A percentile compares a stretch with the other conserved stretches of the same genome.
phyloP scores from a whole-genome alignment of 345 rosid genomes.

The Heritiera fomes region DNA sequence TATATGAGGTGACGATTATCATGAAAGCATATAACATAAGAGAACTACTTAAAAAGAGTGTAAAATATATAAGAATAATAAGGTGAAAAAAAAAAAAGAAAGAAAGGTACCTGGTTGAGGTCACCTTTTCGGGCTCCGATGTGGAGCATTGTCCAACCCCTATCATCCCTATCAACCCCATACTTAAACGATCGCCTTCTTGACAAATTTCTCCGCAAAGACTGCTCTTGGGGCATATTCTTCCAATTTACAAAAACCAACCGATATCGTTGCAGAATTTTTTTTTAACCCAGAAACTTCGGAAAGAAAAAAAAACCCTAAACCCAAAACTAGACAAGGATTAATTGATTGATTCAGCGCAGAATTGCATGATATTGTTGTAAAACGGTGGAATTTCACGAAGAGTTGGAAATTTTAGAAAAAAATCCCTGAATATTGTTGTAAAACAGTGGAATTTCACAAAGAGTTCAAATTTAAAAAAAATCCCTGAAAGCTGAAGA shows the following conservation, averaged over 20 bases:
- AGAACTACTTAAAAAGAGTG: not conserved
- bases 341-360: conserved; percentile 7
- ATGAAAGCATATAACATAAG: not conserved
- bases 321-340: conserved; percentile 3
- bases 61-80: not conserved
- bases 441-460: not conserved
- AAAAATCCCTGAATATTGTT: no score
- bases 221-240: conserved; percentile 54
- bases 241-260: conserved; percentile 19
- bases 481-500: conserved; percentile 15
- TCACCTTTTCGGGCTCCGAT: conserved; percentile 87
- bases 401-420: no score
- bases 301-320: not conserved
- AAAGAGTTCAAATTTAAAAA: not conserved
- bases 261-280: not conserved
- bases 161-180: conserved; percentile 61
- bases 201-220: conserved; percentile 55
- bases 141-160: conserved; percentile 94
- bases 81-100: not conserved
- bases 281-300: not conserved
- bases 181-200: conserved; percentile 56
- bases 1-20: not conserved
- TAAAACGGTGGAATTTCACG: not conserved
- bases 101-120: conserved; percentile 49
- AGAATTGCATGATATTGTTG: conserved; percentile 3